Conservation (phyloP, 805 yeast genomes). For the Diddensiella caesifluorescens region DNA sequence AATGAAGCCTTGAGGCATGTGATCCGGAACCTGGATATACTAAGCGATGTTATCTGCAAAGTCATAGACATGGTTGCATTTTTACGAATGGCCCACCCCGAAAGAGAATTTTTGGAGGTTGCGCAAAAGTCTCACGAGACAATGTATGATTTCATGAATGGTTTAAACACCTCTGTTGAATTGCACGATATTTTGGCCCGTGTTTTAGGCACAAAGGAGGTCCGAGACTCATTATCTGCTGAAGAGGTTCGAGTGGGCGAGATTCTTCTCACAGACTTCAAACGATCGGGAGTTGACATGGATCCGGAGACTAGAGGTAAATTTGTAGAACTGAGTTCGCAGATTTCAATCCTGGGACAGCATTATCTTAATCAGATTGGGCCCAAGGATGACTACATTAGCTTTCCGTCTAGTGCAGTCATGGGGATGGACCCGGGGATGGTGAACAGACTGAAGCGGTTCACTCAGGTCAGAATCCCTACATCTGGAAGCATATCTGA, state of each 20-base stretch:
- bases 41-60: constrained; percentile 84
- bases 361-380: constrained; percentile 52
- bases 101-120: constrained; percentile 58
- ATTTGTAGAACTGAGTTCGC: constrained; percentile 74
- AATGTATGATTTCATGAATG: constrained; percentile 91
- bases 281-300: constrained; percentile 84
- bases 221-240: constrained; percentile 40
- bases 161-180: constrained; percentile 75
- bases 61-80: constrained; percentile 94
- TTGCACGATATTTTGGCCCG: constrained; percentile 54
- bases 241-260: constrained; percentile 85
- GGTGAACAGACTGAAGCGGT: constrained; percentile 23
- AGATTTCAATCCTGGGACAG: constrained; percentile 77
- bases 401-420: constrained; percentile 24
- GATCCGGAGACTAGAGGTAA: constrained; percentile 53
- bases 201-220: constrained; percentile 44
- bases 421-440: constrained; percentile 32
- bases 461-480: constrained; percentile 48
- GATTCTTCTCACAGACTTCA: constrained; percentile 75
- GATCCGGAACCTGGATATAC: constrained; percentile 66
- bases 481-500: constrained; percentile 61
- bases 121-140: constrained; percentile 85
- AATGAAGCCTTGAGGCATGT: constrained; percentile 45
- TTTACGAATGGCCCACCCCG: constrained; percentile 83
- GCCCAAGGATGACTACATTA: constrained; percentile 27